phyloP scores from a whole-genome alignment of 371 early-diverging fungal genomes.

The Circinella minor region DNA sequence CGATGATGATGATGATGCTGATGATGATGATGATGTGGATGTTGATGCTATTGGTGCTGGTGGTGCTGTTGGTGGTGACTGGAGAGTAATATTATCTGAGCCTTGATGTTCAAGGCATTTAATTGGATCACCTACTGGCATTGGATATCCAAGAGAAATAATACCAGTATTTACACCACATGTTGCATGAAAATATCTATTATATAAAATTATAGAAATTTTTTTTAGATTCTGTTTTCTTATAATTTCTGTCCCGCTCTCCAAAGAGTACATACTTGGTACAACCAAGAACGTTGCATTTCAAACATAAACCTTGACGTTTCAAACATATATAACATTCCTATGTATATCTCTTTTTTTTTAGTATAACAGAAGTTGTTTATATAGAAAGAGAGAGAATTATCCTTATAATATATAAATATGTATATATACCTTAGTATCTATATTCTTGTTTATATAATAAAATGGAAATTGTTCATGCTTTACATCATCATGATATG shows the following conservation, averaged over 20 bases:
- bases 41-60: too few relatives aligned
- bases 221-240: neutral
- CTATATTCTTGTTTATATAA: constrained; percentile 27
- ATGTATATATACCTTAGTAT: constrained; percentile 22
- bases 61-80: too few relatives aligned
- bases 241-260: neutral
- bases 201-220: neutral
- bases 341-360: constrained; percentile 8
- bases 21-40: too few relatives aligned
- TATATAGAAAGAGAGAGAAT: too few relatives aligned
- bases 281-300: constrained; percentile 34
- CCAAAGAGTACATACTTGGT: constrained; percentile 25
- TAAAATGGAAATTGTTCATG: constrained; percentile 43
- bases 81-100: neutral
- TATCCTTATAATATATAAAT: too few relatives aligned
- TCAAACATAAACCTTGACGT: constrained; percentile 33
- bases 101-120: neutral
- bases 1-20: too few relatives aligned
- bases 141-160: constrained; percentile 6
- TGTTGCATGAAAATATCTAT: constrained; percentile 37
- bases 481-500: constrained; percentile 46
- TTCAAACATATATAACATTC: constrained; percentile 32
- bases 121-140: neutral
- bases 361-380: too few relatives aligned
- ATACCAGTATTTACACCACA: constrained; percentile 36